Conservation (phyloP, 345 rosid species). For the Brassica incana region DNA sequence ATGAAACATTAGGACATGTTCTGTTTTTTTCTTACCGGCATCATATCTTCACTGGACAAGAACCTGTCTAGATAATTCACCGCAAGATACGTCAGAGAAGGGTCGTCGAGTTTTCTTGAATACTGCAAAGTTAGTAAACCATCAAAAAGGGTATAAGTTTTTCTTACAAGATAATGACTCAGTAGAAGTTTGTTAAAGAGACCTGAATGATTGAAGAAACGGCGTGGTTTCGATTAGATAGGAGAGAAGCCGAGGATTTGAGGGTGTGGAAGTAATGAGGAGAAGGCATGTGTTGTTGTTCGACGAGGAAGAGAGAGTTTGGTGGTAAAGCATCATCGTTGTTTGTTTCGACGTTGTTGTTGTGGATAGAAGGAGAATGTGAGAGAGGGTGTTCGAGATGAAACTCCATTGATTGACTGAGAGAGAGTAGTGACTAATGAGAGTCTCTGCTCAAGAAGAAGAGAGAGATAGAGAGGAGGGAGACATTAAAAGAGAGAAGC, state of each 20-base stretch:
- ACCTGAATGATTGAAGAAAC: constrained; percentile 58
- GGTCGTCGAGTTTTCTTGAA: constrained; percentile 44
- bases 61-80: constrained; percentile 83
- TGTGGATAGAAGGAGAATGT: constrained; percentile 32
- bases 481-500: constrained; percentile 35
- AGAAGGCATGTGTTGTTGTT: constrained; percentile 70
- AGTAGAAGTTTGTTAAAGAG: background rate
- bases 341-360: background rate
- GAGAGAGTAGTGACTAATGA: background rate
- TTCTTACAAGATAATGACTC: background rate
- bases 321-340: constrained; percentile 28
- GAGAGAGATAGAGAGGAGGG: constrained; percentile 18
- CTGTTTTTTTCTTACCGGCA: constrained; percentile 52
- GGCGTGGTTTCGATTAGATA: constrained; percentile 47
- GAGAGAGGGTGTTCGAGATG: constrained; percentile 72
- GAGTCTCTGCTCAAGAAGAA: constrained; percentile 28
- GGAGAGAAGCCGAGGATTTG: constrained; percentile 40
- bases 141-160: background rate
- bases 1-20: constrained; percentile 23
- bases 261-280: constrained; percentile 42
- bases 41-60: constrained; percentile 56
- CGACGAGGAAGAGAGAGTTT: constrained; percentile 52
- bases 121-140: constrained; percentile 4
- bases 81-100: constrained; percentile 64
- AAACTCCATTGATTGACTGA: constrained; percentile 55